Percentiles rank a stretch among this genome's conserved stretches.
These are phyloP conservation scores for Calvatia gigantea DNA, from an alignment of 768 basidiomycete species.

Conservation along the genomic window DNA sequence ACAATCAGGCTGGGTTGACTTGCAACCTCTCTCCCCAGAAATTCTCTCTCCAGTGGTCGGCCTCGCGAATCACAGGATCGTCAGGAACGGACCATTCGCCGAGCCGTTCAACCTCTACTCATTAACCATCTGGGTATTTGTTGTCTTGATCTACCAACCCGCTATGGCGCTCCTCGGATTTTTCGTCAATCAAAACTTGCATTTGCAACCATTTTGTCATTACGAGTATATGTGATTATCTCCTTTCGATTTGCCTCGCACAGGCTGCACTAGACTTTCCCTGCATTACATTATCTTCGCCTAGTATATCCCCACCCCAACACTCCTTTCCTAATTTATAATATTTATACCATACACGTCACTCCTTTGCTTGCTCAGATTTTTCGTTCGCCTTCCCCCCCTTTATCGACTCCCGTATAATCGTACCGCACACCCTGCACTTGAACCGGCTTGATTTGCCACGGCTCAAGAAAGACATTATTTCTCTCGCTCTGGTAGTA, in stretches of 20 bases:
- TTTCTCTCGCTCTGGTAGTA: too few relatives aligned
- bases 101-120: conserved; percentile 6
- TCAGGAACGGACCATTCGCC: background rate
- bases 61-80: conserved; percentile 2
- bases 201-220: conserved; percentile 11
- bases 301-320: background rate
- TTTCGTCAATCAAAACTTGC: conserved; percentile 8
- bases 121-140: conserved; percentile 8
- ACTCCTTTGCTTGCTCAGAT: background rate
- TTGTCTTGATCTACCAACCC: conserved; percentile 8
- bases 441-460: too few relatives aligned
- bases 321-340: conserved; percentile 10
- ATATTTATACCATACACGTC: background rate
- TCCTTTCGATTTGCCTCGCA: background rate
- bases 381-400: background rate
- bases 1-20: background rate
- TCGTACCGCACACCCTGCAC: too few relatives aligned
- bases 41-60: conserved; percentile 4
- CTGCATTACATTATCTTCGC: conserved; percentile 3
- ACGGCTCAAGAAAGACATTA: too few relatives aligned
- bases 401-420: too few relatives aligned
- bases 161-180: conserved; percentile 1
- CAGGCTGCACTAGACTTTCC: conserved; percentile 1
- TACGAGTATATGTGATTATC: conserved; percentile 13
- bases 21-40: conserved; percentile 3